Conservation (phyloP, 768 basidiomycete genomes). For the Asterophora lycoperdoides region DNA sequence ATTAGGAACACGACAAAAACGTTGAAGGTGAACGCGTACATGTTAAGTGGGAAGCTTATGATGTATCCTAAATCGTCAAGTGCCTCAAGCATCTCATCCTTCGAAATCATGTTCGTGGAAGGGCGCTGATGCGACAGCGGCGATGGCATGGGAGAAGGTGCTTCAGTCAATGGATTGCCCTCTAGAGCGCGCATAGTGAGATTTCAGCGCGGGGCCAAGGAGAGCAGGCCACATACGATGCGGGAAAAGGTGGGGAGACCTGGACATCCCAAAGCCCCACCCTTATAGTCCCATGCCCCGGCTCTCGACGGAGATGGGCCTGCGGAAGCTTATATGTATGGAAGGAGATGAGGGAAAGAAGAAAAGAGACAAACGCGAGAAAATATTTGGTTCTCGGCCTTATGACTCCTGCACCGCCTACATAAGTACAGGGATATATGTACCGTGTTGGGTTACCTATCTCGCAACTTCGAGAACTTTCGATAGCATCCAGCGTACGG, state of each 20-base stretch:
- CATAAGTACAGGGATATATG: too few species aligned
- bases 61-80: background rate
- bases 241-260: background rate
- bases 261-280: constrained; percentile 5
- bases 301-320: constrained; percentile 4
- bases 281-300: constrained; percentile 18
- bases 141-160: background rate
- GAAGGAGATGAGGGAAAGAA: constrained; percentile 9
- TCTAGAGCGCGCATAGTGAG: constrained; percentile 3
- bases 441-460: too few species aligned
- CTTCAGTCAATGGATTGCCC: background rate
- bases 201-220: background rate
- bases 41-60: constrained; percentile 4
- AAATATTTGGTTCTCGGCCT: constrained; percentile 12
- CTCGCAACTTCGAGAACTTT: background rate
- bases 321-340: background rate
- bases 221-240: constrained; percentile 6
- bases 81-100: constrained; percentile 3
- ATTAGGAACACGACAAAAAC: background rate
- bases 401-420: constrained; percentile 9
- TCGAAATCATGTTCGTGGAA: too few species aligned
- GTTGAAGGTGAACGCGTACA: background rate
- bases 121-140: too few species aligned
- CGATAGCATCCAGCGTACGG: too few species aligned
- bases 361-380: constrained; percentile 2